These are phyloP conservation scores for Lasiosphaeria miniovina DNA, from an alignment of 495 filamentous ascomycete genomes.

Conservation along the genomic window DNA sequence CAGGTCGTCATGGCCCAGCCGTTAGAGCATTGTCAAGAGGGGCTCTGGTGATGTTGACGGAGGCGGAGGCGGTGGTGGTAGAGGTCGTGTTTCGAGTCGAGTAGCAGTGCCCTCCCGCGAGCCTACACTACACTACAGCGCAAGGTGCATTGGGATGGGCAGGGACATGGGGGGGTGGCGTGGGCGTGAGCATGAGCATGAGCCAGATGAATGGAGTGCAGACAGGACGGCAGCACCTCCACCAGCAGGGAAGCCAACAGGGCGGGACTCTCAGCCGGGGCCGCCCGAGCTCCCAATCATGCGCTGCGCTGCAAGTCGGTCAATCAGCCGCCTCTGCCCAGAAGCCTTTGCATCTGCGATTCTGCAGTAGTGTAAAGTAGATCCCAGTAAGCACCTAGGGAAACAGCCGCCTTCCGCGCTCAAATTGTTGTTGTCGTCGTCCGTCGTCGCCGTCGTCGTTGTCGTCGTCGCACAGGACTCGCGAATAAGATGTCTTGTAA, in stretches of 20 bases:
- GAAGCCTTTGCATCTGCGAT: background rate
- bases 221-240: background rate
- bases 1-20: constrained; percentile 36
- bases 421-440: too few species aligned
- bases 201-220: background rate
- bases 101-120: background rate
- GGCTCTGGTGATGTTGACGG: constrained; percentile 11
- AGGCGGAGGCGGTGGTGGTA: too few species aligned
- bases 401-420: too few species aligned
- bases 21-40: constrained; percentile 36
- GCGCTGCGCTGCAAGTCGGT: constrained; percentile 1
- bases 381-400: too few species aligned
- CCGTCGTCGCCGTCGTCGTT: too few species aligned
- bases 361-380: background rate
- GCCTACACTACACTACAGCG: too few species aligned
- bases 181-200: too few species aligned
- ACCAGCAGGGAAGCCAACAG: constrained; percentile 2
- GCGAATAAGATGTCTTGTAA: too few species aligned
- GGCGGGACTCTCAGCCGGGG: constrained; percentile 16
- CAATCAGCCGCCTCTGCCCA: constrained; percentile 1
- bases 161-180: background rate
- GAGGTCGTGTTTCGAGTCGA: constrained; percentile 9
- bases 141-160: constrained; percentile 9
- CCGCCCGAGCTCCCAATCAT: constrained; percentile 19
- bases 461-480: too few species aligned